phyloP scores from a whole-genome alignment of 768 basidiomycete genomes.

The Boletus patriciae region DNA sequence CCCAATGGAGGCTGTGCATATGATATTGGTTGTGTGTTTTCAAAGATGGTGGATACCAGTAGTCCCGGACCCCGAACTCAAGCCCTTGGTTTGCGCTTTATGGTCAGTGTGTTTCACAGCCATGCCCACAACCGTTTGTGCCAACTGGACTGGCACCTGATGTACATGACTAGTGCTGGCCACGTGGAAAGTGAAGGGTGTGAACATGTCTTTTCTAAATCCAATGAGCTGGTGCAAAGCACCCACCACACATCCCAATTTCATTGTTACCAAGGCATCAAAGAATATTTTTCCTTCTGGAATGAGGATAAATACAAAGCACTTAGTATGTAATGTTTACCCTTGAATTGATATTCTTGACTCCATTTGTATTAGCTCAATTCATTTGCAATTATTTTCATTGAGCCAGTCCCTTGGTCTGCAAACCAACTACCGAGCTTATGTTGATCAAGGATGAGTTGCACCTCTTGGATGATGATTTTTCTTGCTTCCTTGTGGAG shows the following conservation, averaged over 20 bases:
- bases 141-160: background rate
- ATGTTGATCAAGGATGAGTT: too few relatives aligned
- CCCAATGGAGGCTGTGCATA: background rate
- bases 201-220: constrained; percentile 1
- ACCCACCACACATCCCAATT: background rate
- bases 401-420: too few relatives aligned
- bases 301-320: constrained; percentile 1
- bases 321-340: background rate
- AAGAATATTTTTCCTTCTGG: constrained; percentile 2
- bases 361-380: too few relatives aligned
- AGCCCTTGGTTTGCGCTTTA: background rate
- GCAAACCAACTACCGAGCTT: too few relatives aligned
- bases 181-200: background rate
- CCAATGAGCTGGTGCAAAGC: background rate
- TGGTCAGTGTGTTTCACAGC: constrained; percentile 1
- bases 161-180: background rate
- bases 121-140: background rate
- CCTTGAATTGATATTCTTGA: too few relatives aligned
- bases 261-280: background rate
- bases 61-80: background rate
- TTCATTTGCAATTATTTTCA: too few relatives aligned
- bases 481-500: too few relatives aligned
- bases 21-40: background rate
- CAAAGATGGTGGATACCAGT: background rate
- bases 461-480: too few relatives aligned